These are phyloP conservation scores for Fusarium falciforme DNA, from an alignment of 2,329 filamentous ascomycete genomes.

Conservation along the genomic window DNA sequence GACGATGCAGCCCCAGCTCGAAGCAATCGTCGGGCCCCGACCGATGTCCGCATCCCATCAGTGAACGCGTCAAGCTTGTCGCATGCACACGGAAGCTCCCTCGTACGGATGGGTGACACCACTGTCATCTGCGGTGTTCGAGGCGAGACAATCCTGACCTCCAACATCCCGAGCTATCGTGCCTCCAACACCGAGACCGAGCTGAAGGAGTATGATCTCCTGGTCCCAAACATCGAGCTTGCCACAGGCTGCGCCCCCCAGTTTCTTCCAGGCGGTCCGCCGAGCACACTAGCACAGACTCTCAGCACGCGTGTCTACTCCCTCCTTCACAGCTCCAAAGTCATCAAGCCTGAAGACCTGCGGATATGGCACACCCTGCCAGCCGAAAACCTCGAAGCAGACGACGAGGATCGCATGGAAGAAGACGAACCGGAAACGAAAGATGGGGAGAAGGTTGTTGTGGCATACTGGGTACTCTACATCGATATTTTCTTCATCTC, in stretches of 20 bases:
- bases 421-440: slow-evolving; percentile 49
- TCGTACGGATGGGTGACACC: slow-evolving; percentile 89
- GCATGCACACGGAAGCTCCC: slow-evolving; percentile 89
- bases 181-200: slow-evolving; percentile 56
- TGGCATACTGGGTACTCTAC: slow-evolving; percentile 94
- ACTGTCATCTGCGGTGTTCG: slow-evolving; percentile 95
- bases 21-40: slow-evolving; percentile 82
- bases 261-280: slow-evolving; percentile 86
- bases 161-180: slow-evolving; percentile 77
- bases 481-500: slow-evolving; percentile 96
- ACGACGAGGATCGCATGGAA: slow-evolving; percentile 55
- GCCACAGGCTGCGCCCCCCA: slow-evolving; percentile 90
- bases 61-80: slow-evolving; percentile 87
- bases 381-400: slow-evolving; percentile 58
- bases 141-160: slow-evolving; percentile 82
- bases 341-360: slow-evolving; percentile 76
- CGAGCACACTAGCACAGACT: slow-evolving; percentile 82
- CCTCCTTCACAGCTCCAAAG: slow-evolving; percentile 76
- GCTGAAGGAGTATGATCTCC: slow-evolving; percentile 73
- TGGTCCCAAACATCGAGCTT: slow-evolving; percentile 94
- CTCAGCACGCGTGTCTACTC: slow-evolving; percentile 84
- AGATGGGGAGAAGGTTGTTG: slow-evolving; percentile 62
- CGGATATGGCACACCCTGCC: slow-evolving; percentile 75
- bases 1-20: slow-evolving; percentile 66
- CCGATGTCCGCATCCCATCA: slow-evolving; percentile 76